phyloP scores from a whole-genome alignment of 108 stramenopile genomes.

The Skeletonema costatum region DNA sequence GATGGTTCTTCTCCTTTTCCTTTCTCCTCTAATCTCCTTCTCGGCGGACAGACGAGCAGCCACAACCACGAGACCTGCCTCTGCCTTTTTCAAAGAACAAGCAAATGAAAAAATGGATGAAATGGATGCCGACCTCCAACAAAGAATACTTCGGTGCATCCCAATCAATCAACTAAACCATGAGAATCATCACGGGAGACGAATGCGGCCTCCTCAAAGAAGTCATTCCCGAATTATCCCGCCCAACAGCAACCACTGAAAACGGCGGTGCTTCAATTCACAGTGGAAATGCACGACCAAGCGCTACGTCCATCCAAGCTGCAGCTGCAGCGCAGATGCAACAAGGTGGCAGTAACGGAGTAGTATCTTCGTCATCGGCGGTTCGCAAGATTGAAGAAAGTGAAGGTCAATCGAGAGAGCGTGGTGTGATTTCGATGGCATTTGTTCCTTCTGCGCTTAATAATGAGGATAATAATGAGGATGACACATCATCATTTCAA shows the following conservation, averaged over 20 bases:
- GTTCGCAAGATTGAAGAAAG: conserved; percentile 30
- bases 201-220: conserved; percentile 88
- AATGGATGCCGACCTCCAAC: too few relatives aligned
- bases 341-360: background rate
- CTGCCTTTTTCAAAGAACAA: too few relatives aligned
- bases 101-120: too few relatives aligned
- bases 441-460: conserved; percentile 14
- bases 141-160: too few relatives aligned
- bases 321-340: conserved; percentile 2
- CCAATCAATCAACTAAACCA: conserved; percentile 16
- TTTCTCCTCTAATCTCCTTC: too few relatives aligned
- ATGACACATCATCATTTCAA: conserved; percentile 12
- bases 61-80: too few relatives aligned
- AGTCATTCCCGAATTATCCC: conserved; percentile 64
- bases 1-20: too few relatives aligned
- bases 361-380: background rate
- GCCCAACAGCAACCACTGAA: conserved; percentile 22
- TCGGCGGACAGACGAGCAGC: too few relatives aligned
- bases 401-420: conserved; percentile 45
- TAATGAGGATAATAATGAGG: conserved; percentile 7
- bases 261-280: background rate
- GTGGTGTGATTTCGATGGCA: conserved; percentile 66
- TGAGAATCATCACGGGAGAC: conserved; percentile 88
- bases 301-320: conserved; percentile 24
- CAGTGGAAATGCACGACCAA: background rate